phyloP scores from a whole-genome alignment of 768 basidiomycete species.

The Leccinellum albellum region DNA sequence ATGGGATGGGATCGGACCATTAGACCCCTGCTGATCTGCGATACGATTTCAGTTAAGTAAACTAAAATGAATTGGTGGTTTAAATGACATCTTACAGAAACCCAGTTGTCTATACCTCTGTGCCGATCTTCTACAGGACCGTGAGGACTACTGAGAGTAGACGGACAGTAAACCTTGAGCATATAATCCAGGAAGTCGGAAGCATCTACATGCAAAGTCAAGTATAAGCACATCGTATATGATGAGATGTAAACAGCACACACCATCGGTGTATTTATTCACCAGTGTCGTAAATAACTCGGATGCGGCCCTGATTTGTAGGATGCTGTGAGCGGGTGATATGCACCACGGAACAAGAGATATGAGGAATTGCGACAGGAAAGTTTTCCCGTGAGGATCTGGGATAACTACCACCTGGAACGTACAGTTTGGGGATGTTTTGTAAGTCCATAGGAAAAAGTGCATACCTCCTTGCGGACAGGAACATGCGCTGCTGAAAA shows the following conservation, averaged over 20 bases:
- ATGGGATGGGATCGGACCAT: slow-evolving; percentile 67
- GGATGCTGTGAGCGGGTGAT: slow-evolving; percentile 38
- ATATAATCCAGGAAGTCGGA: slow-evolving; percentile 41
- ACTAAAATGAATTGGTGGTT: not conserved
- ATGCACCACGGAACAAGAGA: slow-evolving; percentile 61
- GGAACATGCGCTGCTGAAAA: slow-evolving; percentile 66
- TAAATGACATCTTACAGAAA: slow-evolving; percentile 51
- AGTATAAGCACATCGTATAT: not conserved
- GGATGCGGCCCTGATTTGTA: slow-evolving; percentile 54
- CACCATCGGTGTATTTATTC: slow-evolving; percentile 76
- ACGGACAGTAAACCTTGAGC: slow-evolving; percentile 47
- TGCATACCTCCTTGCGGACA: slow-evolving; percentile 59
- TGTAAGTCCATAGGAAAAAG: not conserved
- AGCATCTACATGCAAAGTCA: slow-evolving; percentile 37
- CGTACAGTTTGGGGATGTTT: not conserved
- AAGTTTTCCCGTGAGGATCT: slow-evolving; percentile 40
- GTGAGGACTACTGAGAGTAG: slow-evolving; percentile 38
- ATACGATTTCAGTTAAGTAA: slow-evolving; percentile 4
- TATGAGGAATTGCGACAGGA: slow-evolving; percentile 50
- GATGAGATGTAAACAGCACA: slow-evolving; percentile 13
- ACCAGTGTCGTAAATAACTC: slow-evolving; percentile 63
- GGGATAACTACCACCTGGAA: slow-evolving; percentile 38
- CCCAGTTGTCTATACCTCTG: slow-evolving; percentile 57
- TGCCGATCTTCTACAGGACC: slow-evolving; percentile 39
- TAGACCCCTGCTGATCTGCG: slow-evolving; percentile 74